Conservation (phyloP, 2,329 filamentous ascomycete species). For the Fusarium setosum region DNA sequence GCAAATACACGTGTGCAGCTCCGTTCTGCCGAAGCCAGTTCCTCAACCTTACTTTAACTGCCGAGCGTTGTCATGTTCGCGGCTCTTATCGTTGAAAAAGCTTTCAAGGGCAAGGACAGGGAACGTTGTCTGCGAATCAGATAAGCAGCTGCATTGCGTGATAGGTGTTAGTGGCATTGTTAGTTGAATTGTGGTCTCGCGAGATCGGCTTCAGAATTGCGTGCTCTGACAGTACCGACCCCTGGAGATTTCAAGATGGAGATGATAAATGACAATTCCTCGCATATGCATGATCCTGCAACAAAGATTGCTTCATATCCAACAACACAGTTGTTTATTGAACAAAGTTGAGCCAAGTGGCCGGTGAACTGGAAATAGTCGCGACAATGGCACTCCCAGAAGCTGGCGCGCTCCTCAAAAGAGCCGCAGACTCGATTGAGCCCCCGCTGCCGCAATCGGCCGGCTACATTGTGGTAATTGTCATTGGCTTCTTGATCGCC, state of each 20-base stretch:
- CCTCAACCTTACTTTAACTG: too few species aligned
- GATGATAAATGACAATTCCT: background rate
- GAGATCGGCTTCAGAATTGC: background rate
- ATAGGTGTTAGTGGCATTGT: background rate
- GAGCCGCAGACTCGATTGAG: conserved; percentile 18
- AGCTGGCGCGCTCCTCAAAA: background rate
- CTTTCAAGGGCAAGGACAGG: too few species aligned
- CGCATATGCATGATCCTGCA: too few species aligned
- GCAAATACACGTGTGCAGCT: too few species aligned
- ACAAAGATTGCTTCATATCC: too few species aligned
- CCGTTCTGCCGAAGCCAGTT: too few species aligned
- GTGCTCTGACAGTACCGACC: background rate
- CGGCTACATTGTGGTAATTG: conserved; percentile 49
- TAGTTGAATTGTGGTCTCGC: background rate
- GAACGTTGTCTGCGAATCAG: background rate
- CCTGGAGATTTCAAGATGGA: background rate
- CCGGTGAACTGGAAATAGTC: background rate
- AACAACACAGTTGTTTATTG: background rate
- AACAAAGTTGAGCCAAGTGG: background rate
- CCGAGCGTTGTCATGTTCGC: too few species aligned
- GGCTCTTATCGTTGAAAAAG: too few species aligned
- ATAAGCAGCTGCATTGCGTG: background rate
- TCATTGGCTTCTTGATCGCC: conserved; percentile 48
- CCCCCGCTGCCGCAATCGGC: conserved; percentile 45
- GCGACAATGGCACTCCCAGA: background rate